Conservation (phyloP, 768 basidiomycete species). For the Rickenella mellea region DNA sequence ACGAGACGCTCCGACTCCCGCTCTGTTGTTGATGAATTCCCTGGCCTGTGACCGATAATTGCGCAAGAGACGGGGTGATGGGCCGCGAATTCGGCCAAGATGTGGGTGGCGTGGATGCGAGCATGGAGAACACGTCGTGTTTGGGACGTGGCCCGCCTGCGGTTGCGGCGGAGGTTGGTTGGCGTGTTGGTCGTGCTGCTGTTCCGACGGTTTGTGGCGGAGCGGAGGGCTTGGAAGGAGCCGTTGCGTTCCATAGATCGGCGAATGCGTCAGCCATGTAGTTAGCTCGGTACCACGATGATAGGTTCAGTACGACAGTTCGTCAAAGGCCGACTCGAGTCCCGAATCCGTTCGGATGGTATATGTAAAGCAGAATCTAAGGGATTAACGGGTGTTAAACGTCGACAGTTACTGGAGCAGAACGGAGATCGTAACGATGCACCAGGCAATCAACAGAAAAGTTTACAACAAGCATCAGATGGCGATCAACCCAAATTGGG, state of each 20-base stretch:
- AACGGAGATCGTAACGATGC: no score
- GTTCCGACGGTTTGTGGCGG: conserved; percentile 37
- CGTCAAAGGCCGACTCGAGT: no score
- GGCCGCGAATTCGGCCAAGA: conserved; percentile 24
- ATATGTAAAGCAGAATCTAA: no score
- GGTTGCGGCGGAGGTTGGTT: conserved; percentile 13
- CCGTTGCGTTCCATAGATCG: conserved; percentile 68
- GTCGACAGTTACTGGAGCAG: no score
- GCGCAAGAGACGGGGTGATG: conserved; percentile 20
- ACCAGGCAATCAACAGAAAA: no score
- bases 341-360: no score
- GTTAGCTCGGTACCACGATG: no score
- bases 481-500: no score
- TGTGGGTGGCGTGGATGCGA: conserved; percentile 31
- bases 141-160: conserved; percentile 30
- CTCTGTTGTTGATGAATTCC: conserved; percentile 12
- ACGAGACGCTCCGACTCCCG: conserved; percentile 11
- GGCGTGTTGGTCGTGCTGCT: no score
- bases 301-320: no score
- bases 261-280: conserved; percentile 69
- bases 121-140: conserved; percentile 49
- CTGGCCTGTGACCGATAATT: conserved; percentile 14
- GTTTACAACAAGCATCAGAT: no score
- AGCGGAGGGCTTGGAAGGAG: conserved; percentile 36
- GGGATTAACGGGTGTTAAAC: no score